phyloP scores from a whole-genome alignment of 2,329 filamentous ascomycete genomes.

The Talaromyces funiculosus region DNA sequence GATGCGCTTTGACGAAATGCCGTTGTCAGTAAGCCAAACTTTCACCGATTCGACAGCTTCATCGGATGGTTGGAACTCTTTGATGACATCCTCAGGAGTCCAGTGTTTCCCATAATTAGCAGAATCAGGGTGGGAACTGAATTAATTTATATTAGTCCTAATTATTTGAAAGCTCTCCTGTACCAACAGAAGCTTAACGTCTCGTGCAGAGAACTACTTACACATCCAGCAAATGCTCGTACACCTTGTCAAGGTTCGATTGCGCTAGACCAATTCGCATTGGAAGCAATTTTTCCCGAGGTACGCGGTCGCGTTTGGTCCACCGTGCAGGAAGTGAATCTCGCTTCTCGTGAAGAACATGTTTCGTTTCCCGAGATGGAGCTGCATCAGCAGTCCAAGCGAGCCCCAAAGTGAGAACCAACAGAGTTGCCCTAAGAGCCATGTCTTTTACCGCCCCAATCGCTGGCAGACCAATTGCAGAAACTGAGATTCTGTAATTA shows the following conservation, averaged over 20 bases:
- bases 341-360: constrained; percentile 14
- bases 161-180: not conserved
- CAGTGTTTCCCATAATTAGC: constrained; percentile 40
- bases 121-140: constrained; percentile 34
- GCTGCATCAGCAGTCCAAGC: constrained; percentile 7
- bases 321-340: constrained; percentile 3
- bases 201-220: not conserved
- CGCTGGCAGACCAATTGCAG: not conserved
- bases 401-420: constrained; percentile 7
- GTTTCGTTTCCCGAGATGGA: constrained; percentile 1
- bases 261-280: constrained; percentile 13
- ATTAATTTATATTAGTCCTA: not conserved
- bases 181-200: not conserved
- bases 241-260: constrained; percentile 8
- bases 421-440: constrained; percentile 1
- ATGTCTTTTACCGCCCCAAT: not conserved
- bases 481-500: not conserved
- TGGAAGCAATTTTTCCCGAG: constrained; percentile 3
- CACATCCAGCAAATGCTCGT: constrained; percentile 12
- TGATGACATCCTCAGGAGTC: constrained; percentile 39
- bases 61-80: constrained; percentile 37
- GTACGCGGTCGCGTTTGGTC: constrained; percentile 13
- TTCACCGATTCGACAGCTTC: constrained; percentile 48
- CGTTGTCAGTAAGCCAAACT: constrained; percentile 49
- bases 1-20: constrained; percentile 46